Conservation (phyloP, 208 protist genomes). For the Naegleria fowleri region DNA sequence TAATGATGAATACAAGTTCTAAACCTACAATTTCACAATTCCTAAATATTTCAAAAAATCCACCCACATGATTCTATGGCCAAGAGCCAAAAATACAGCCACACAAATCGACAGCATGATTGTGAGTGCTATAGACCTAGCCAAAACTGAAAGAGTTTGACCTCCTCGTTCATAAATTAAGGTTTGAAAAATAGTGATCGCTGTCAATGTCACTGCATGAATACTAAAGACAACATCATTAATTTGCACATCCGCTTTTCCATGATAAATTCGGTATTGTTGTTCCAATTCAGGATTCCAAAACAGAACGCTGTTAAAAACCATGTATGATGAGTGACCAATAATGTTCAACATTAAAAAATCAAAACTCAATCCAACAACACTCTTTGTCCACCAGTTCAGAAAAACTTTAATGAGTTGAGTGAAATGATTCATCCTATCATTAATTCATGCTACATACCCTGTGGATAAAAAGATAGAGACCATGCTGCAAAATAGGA, state of each 20-base stretch:
- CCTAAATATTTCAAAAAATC: constrained; percentile 35
- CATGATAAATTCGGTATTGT: constrained; percentile 44
- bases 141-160: constrained; percentile 38
- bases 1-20: too few relatives aligned
- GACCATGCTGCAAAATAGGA: constrained; percentile 45
- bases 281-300: constrained; percentile 43
- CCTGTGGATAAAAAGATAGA: constrained; percentile 63
- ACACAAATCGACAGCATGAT: constrained; percentile 19
- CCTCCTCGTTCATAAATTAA: constrained; percentile 49
- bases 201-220: constrained; percentile 27
- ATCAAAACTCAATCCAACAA: constrained; percentile 62
- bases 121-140: not conserved
- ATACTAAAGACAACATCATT: constrained; percentile 65
- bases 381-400: constrained; percentile 51
- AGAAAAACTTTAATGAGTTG: too few relatives aligned
- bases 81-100: not conserved
- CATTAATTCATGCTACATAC: constrained; percentile 45
- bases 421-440: too few relatives aligned
- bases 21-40: constrained; percentile 41
- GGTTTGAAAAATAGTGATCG: constrained; percentile 51
- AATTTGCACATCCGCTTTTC: constrained; percentile 41
- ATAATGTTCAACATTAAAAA: constrained; percentile 59
- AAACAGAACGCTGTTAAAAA: constrained; percentile 56
- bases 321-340: constrained; percentile 55
- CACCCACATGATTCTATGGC: constrained; percentile 28